Evolutionary conservation across 176 grass and related monocot genomes (phyloP).

Genomic region (Phoenix roebelenii): DNA sequence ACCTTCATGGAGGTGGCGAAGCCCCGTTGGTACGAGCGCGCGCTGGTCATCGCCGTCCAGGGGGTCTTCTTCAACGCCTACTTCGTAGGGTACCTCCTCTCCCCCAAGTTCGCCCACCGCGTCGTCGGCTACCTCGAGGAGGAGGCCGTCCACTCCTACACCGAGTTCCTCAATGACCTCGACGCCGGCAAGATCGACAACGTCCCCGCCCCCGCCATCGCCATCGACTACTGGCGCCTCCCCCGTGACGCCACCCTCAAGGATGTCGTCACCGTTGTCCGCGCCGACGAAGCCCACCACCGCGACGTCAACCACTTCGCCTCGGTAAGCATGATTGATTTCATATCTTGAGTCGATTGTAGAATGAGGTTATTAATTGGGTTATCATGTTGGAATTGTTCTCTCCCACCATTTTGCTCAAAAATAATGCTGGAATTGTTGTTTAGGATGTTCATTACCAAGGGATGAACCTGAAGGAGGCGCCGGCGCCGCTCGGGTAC

Average conservation of each 20-base stretch:
- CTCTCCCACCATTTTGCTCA: no score
- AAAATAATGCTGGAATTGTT: neutral
- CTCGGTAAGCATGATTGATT: conserved; percentile 28
- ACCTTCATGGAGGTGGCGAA: conserved; percentile 81
- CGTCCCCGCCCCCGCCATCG: conserved; percentile 77
- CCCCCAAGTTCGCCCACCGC: conserved; percentile 97
- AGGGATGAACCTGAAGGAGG: neutral
- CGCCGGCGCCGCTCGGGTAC: conserved; percentile 1
- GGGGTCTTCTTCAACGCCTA: conserved; percentile 96
- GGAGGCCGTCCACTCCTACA: conserved; percentile 90
- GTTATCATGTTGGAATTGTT: neutral
- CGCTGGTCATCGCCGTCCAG: conserved; percentile 65
- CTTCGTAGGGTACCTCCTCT: conserved; percentile 74
- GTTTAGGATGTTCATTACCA: conserved; percentile 11
- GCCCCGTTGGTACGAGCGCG: conserved; percentile 78
- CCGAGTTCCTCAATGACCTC: conserved; percentile 74
- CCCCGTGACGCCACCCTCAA: conserved; percentile 72
- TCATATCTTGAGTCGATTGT: no score
- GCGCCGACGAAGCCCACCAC: conserved; percentile 95
- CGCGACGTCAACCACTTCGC: conserved; percentile 94
- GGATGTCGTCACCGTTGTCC: conserved; percentile 82
- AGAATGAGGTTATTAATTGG: no score
- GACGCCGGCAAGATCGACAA: conserved; percentile 61
- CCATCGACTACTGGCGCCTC: conserved; percentile 93
- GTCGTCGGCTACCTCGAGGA: conserved; percentile 87